These are phyloP conservation scores for Plasmodium fragile DNA, from an alignment of 169 alveolate species.

Conservation along the genomic window DNA sequence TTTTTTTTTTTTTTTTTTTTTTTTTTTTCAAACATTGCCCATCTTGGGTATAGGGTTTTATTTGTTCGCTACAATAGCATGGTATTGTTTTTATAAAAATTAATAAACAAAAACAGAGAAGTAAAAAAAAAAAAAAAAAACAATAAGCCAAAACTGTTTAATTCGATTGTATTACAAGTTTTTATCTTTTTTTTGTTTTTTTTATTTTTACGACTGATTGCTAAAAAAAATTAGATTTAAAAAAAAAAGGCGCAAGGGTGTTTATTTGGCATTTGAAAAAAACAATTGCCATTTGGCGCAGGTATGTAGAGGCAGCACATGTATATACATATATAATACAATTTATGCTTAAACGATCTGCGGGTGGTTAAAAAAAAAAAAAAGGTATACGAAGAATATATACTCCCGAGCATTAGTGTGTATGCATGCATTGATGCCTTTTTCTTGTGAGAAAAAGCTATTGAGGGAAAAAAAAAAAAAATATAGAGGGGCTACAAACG, in stretches of 20 bases:
- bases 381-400: background rate
- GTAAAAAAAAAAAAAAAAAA: background rate
- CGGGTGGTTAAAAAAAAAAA: background rate
- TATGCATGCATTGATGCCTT: background rate
- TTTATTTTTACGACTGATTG: background rate
- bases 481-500: background rate
- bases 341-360: background rate
- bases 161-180: background rate
- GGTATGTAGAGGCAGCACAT: background rate
- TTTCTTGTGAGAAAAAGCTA: background rate
- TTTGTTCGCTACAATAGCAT: background rate
- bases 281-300: background rate
- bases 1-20: background rate
- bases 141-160: background rate
- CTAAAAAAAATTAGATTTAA: background rate
- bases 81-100: background rate
- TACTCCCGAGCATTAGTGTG: no score
- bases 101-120: background rate
- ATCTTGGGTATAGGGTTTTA: background rate
- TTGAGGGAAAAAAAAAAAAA: background rate
- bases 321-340: background rate
- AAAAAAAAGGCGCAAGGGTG: background rate
- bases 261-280: background rate
- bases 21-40: conserved; percentile 4
- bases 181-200: background rate